Percentiles rank a stretch among this genome's conserved stretches.
These are phyloP conservation scores for Tillandsia leiboldiana DNA, from an alignment of 176 grass and related monocot genomes.

Conservation along the genomic window DNA sequence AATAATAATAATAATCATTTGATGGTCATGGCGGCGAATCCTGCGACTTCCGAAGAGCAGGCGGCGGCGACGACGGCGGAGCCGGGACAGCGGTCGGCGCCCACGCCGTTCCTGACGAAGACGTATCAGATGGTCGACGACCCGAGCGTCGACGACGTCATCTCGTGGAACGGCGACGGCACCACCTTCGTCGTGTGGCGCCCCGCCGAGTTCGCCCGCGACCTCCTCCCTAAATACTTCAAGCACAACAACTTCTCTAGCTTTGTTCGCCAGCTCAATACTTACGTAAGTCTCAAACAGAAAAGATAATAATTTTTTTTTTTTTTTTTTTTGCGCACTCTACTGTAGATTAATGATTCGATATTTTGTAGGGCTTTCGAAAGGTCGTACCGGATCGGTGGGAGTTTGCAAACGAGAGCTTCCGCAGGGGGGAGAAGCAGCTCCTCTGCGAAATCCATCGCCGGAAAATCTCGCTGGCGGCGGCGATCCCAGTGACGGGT, in stretches of 20 bases:
- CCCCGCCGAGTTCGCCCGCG: constrained; percentile 70
- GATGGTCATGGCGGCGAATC: too few species aligned
- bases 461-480: neutral
- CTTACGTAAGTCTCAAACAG: constrained; percentile 37
- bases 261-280: constrained; percentile 95
- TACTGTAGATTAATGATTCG: neutral
- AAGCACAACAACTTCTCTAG: constrained; percentile 99
- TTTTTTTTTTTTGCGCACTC: neutral
- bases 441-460: constrained; percentile 13
- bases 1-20: too few species aligned
- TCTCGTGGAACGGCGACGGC: constrained; percentile 77
- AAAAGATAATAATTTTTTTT: neutral
- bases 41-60: neutral
- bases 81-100: constrained; percentile 2
- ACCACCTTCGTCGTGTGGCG: constrained; percentile 79
- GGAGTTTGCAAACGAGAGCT: constrained; percentile 9
- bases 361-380: neutral
- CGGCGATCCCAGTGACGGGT: neutral
- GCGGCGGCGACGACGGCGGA: neutral
- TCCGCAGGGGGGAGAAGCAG: constrained; percentile 11
- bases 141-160: constrained; percentile 64
- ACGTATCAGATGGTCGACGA: constrained; percentile 91
- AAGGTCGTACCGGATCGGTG: constrained; percentile 8
- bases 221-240: constrained; percentile 90
- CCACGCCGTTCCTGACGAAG: constrained; percentile 88